A percentile compares a stretch with the other conserved stretches of the same genome.
Evolutionary conservation across 176 grass and related monocot species (phyloP).

Genomic region (Oryza australiensis): DNA sequence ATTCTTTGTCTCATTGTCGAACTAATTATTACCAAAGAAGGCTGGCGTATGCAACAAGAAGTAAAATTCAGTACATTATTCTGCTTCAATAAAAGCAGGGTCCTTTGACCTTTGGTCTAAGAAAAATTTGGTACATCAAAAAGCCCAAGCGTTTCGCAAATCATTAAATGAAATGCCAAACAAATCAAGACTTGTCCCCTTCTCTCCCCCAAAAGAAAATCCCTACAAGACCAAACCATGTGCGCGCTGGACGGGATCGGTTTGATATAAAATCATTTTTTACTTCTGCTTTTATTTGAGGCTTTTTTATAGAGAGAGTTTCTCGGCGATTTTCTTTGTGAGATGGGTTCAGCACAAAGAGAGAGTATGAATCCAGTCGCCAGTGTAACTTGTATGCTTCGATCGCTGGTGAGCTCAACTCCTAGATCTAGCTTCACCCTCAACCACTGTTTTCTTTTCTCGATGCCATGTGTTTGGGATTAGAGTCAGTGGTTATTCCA

Average conservation of each 20-base stretch:
- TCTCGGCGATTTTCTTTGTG: not conserved
- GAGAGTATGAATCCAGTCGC: not conserved
- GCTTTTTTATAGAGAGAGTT: conserved; percentile 4
- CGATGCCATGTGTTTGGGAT: not conserved
- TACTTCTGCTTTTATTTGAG: not conserved
- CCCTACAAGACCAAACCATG: not conserved
- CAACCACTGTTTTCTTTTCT: not conserved
- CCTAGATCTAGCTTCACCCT: not conserved
- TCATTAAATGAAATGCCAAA: not conserved
- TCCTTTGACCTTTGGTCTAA: not conserved
- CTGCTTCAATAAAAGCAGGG: not conserved
- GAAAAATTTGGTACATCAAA: not conserved
- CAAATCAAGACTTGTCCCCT: not conserved
- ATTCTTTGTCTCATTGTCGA: too few relatives aligned
- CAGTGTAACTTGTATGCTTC: not conserved
- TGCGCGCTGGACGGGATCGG: not conserved
- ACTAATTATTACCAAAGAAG: not conserved
- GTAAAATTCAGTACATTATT: not conserved
- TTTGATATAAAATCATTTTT: not conserved
- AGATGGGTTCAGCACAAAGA: conserved; percentile 19
- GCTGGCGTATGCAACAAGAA: not conserved
- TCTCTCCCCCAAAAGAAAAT: not conserved
- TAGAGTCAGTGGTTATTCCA: not conserved
- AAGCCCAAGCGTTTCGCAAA: conserved; percentile 9
- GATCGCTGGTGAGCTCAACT: conserved; percentile 6